phyloP scores from a whole-genome alignment of 129 eudicot species.

The Helianthus tuberosus region DNA sequence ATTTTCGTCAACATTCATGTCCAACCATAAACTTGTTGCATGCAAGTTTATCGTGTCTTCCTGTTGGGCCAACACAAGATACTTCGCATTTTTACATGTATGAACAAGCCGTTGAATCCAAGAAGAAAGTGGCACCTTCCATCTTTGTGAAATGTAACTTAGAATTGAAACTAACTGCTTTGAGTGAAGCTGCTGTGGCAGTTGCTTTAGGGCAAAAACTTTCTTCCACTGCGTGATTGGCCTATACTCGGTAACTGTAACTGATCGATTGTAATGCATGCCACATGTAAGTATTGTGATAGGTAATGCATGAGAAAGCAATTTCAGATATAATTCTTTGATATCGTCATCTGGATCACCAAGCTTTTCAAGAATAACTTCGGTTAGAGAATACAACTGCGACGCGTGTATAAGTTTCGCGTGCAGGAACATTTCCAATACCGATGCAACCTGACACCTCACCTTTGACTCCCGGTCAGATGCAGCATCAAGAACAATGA shows the following conservation, averaged over 20 bases:
- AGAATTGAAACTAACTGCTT: slow-evolving; percentile 93
- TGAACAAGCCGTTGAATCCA: slow-evolving; percentile 90
- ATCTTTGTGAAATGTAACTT: slow-evolving; percentile 94
- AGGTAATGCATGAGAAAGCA: slow-evolving; percentile 74
- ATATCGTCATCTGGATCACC: slow-evolving; percentile 85
- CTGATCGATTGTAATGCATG: slow-evolving; percentile 45
- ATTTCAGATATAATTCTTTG: slow-evolving; percentile 57
- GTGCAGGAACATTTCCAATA: slow-evolving; percentile 69
- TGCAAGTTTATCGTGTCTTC: slow-evolving; percentile 59
- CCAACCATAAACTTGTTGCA: slow-evolving; percentile 57
- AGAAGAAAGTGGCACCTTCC: slow-evolving; percentile 98
- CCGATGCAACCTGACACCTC: slow-evolving; percentile 65
- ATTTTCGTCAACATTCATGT: slow-evolving; percentile 64
- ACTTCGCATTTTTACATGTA: slow-evolving; percentile 61
- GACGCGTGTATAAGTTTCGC: slow-evolving; percentile 71
- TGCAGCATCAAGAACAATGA: slow-evolving; percentile 79
- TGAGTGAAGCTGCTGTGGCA: slow-evolving; percentile 89
- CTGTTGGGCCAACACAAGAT: slow-evolving; percentile 44
- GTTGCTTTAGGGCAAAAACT: slow-evolving; percentile 81
- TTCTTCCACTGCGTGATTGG: slow-evolving; percentile 78
- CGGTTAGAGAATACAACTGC: slow-evolving; percentile 54
- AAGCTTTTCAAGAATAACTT: slow-evolving; percentile 81
- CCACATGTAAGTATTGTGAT: slow-evolving; percentile 67
- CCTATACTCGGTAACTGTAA: slow-evolving; percentile 37
- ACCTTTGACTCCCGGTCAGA: slow-evolving; percentile 90